Percentiles rank a stretch among this genome's conserved stretches.
phyloP scores from a whole-genome alignment of 2,329 filamentous ascomycete species.

The Magnaporthiopsis incrustans region DNA sequence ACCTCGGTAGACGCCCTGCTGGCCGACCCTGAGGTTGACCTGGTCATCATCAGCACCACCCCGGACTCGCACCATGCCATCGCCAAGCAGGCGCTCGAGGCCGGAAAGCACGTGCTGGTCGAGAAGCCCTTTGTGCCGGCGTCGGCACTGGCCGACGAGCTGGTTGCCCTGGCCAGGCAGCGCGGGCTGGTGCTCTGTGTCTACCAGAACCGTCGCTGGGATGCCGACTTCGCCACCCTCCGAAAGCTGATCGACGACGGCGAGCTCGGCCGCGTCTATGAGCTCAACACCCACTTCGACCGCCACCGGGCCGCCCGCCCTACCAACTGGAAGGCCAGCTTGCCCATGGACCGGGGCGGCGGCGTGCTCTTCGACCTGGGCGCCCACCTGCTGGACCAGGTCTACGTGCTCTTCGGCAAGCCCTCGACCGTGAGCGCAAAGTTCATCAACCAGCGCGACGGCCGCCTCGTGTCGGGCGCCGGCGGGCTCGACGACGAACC shows the following conservation, averaged over 20 bases:
- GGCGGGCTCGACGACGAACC: constrained; percentile 37
- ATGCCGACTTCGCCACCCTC: constrained; percentile 68
- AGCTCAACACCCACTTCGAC: constrained; percentile 77
- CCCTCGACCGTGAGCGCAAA: constrained; percentile 60
- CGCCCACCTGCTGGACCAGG: constrained; percentile 67
- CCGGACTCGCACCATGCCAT: constrained; percentile 64
- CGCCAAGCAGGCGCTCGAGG: constrained; percentile 54
- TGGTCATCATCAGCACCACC: constrained; percentile 64
- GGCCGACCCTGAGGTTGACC: constrained; percentile 55
- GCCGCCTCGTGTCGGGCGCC: constrained; percentile 20
- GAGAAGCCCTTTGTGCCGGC: constrained; percentile 80
- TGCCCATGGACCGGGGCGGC: constrained; percentile 50
- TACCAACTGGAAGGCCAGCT: constrained; percentile 54
- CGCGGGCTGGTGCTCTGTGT: constrained; percentile 50
- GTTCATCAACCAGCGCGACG: constrained; percentile 56
- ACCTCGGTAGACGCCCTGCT: constrained; percentile 54
- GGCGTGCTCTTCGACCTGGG: constrained; percentile 68
- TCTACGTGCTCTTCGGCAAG: constrained; percentile 40
- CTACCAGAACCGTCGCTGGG: constrained; percentile 74
- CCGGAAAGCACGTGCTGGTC: constrained; percentile 69
- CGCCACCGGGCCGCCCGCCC: constrained; percentile 56
- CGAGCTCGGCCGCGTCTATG: constrained; percentile 61
- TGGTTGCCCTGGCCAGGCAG: constrained; percentile 47
- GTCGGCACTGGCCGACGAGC: constrained; percentile 55
- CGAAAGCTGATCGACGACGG: constrained; percentile 51